Conservation (phyloP, 2,329 filamentous ascomycete genomes). For the Claviceps maximensis region DNA sequence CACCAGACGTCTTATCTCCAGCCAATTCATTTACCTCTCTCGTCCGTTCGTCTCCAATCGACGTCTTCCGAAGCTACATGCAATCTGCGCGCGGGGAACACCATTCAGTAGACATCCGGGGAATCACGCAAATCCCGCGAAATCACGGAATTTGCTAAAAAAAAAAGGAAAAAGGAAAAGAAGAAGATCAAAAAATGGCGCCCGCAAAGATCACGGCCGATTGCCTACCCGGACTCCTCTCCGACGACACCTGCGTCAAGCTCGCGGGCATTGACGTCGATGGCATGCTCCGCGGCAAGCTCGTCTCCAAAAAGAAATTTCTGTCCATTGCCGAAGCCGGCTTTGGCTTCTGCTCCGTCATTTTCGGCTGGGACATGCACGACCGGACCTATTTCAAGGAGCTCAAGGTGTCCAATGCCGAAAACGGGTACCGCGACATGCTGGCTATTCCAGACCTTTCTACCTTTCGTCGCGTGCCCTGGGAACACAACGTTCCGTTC, state of each 20-base stretch:
- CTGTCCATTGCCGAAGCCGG: conserved; percentile 66
- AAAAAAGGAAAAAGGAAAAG: background rate
- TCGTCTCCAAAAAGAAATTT: conserved; percentile 89
- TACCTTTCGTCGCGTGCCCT: conserved; percentile 73
- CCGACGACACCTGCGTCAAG: conserved; percentile 67
- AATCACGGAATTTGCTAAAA: too few relatives aligned
- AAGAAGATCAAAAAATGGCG: background rate
- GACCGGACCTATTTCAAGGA: conserved; percentile 80
- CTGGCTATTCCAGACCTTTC: conserved; percentile 68
- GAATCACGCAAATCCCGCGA: too few relatives aligned
- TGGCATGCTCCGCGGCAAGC: conserved; percentile 75
- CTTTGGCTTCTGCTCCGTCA: conserved; percentile 87
- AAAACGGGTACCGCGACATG: conserved; percentile 80
- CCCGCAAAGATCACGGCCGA: conserved; percentile 39
- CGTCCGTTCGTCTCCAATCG: too few relatives aligned
- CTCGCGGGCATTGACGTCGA: conserved; percentile 81
- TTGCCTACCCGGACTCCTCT: conserved; percentile 52
- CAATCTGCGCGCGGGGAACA: too few relatives aligned
- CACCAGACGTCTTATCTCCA: too few relatives aligned
- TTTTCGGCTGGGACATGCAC: conserved; percentile 97
- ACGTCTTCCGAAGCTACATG: too few relatives aligned
- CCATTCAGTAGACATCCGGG: too few relatives aligned
- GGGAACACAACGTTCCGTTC: conserved; percentile 78
- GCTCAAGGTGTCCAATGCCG: conserved; percentile 75
- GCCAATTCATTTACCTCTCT: too few relatives aligned